Evolutionary conservation across 768 basidiomycete species (phyloP), one percentile per base, ranked within the genome.

Genomic region (Multifurca ochricompacta): DNA sequence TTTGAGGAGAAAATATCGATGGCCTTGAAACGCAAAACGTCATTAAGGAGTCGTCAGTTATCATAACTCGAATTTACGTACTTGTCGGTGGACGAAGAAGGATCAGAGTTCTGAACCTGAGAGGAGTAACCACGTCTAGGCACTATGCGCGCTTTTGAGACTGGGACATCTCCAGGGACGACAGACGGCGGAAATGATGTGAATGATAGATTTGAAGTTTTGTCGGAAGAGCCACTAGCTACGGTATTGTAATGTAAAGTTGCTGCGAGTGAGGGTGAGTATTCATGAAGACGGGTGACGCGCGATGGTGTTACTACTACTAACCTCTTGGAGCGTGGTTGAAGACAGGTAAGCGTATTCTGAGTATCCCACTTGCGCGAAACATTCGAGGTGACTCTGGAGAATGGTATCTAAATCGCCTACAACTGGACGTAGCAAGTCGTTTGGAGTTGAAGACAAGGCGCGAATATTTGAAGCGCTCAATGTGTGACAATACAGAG

Each of bases 1-100:
- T 57, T 14, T 59, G 18, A 2, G 65, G 41, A 13, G 66, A 65
- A 51, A 69, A 70, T 21, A 70, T 63, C 9, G 68, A 64, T 16
- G 48, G 30, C 13, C 55, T 56, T 40, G 28, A 30, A 30, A 25
- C 31, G n/a, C 18, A n/a, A 34, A 30, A 8, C 37, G 5, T n/a
- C 18, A 45, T 51, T 31, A 56, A n/a, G 42, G 14, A 39, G 8
- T 18, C 1, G 13, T 32, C n/a, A 51, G 11, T 18, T 16, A 45
- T 19, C 30, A 45, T 39, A 39, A n/a, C 30, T 18, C n/a, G 2
- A 27, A 19, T 3, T 30, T 25, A 16, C 54, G 43, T 56, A 56
- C 54, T 51, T 56, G 43, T 56, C 23, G 16, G 42, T 25, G 8
- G 54, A 28, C 19, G 55, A 31, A 32, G 48, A 27, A 36, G 46